Evolutionary conservation across 1,284 basidiomycete species (phyloP).

Genomic region (Termitomyces sp.): DNA sequence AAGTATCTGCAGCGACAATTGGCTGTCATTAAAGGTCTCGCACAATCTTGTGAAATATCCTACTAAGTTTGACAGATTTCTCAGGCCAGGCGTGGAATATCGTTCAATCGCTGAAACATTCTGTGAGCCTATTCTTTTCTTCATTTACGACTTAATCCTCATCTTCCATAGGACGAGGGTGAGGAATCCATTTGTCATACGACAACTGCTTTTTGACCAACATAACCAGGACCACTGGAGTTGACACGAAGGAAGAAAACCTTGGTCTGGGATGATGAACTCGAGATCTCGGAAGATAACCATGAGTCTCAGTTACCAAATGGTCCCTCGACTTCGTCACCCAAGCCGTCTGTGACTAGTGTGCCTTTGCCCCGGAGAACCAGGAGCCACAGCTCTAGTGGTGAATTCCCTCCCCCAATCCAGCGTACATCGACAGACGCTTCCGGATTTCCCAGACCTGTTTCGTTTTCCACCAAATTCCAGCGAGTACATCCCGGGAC

Average conservation of each 20-base stretch:
- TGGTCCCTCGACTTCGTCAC: conserved; percentile 41
- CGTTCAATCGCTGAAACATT: conserved; percentile 73
- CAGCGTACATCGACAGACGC: conserved; percentile 59
- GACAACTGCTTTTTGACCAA: conserved; percentile 8
- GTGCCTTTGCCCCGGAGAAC: conserved; percentile 55
- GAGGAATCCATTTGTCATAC: conserved; percentile 11
- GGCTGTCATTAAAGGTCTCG: conserved; percentile 77
- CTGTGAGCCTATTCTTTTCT: conserved; percentile 33
- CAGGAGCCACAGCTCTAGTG: conserved; percentile 54
- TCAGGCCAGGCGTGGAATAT: conserved; percentile 82
- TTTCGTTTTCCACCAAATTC: conserved; percentile 75
- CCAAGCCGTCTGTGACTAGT: conserved; percentile 54
- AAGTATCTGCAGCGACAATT: conserved; percentile 63
- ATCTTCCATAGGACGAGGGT: conserved; percentile 52
- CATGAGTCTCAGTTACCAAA: conserved; percentile 27
- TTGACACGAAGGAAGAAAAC: conserved; percentile 74
- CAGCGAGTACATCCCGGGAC: conserved; percentile 76
- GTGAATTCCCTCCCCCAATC: conserved; percentile 71
- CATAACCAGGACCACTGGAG: conserved; percentile 66
- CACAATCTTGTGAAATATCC: neutral
- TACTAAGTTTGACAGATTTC: neutral
- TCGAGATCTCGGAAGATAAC: conserved; percentile 67
- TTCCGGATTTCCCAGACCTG: conserved; percentile 60
- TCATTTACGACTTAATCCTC: conserved; percentile 6
- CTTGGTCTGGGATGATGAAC: conserved; percentile 79